A percentile compares a stretch with the other conserved stretches of the same genome.
Evolutionary conservation across 2,329 filamentous ascomycete genomes (phyloP).

Genomic region (Fusarium miscanthi): DNA sequence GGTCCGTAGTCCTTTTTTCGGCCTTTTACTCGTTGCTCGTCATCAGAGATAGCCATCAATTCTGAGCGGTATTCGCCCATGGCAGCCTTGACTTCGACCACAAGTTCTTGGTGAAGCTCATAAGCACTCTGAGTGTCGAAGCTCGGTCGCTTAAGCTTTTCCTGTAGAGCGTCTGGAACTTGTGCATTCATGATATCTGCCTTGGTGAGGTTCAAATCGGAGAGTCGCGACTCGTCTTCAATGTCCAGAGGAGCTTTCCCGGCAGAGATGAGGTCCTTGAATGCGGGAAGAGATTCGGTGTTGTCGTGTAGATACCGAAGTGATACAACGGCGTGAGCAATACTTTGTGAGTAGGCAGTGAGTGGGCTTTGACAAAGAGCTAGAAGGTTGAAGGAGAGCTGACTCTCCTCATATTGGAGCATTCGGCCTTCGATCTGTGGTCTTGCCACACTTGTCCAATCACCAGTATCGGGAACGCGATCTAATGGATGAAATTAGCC

Average conservation of each 20-base stretch:
- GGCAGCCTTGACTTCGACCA: slow-evolving; percentile 55
- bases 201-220: slow-evolving; percentile 47
- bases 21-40: slow-evolving; percentile 63
- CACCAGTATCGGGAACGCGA: slow-evolving; percentile 37
- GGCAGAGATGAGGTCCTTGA: slow-evolving; percentile 37
- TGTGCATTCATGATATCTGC: slow-evolving; percentile 40
- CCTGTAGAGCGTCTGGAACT: slow-evolving; percentile 28
- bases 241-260: slow-evolving; percentile 40
- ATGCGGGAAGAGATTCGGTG: slow-evolving; percentile 35
- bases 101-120: slow-evolving; percentile 54
- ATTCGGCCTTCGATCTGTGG: slow-evolving; percentile 76
- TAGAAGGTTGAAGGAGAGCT: slow-evolving; percentile 81
- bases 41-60: slow-evolving; percentile 56
- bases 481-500: slow-evolving; percentile 27
- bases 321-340: slow-evolving; percentile 57
- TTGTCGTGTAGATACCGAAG: slow-evolving; percentile 53
- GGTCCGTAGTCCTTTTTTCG: slow-evolving; percentile 76
- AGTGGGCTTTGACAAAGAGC: slow-evolving; percentile 77
- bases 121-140: slow-evolving; percentile 45
- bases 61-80: slow-evolving; percentile 62
- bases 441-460: slow-evolving; percentile 76
- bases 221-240: slow-evolving; percentile 40
- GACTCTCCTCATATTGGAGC: slow-evolving; percentile 70
- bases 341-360: slow-evolving; percentile 57
- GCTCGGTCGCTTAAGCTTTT: slow-evolving; percentile 17